Evolutionary conservation across 2,329 filamentous ascomycete genomes (phyloP).

Genomic region (Botryotinia globosa): DNA sequence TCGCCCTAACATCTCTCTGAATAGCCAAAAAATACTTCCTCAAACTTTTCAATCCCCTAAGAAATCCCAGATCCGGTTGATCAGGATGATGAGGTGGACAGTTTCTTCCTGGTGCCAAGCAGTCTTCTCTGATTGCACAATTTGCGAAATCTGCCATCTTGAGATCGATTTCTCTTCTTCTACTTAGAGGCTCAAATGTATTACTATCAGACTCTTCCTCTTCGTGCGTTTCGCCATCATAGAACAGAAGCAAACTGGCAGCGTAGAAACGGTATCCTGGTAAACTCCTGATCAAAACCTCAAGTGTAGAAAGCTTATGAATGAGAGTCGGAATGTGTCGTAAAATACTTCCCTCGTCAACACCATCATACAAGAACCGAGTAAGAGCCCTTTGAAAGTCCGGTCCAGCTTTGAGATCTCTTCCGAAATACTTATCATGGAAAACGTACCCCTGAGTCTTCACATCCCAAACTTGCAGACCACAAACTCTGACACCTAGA

Average conservation of each 20-base stretch:
- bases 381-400: conserved; percentile 89
- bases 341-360: conserved; percentile 74
- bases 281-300: conserved; percentile 75
- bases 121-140: conserved; percentile 85
- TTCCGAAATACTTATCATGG: conserved; percentile 96
- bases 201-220: conserved; percentile 45
- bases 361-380: conserved; percentile 86
- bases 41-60: conserved; percentile 77
- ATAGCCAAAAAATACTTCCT: conserved; percentile 84
- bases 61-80: conserved; percentile 82
- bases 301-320: conserved; percentile 77
- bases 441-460: conserved; percentile 84
- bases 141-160: conserved; percentile 99
- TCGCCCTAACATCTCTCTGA: conserved; percentile 65
- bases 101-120: conserved; percentile 52
- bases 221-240: conserved; percentile 74
- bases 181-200: conserved; percentile 42
- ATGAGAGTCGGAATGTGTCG: conserved; percentile 86
- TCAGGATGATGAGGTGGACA: conserved; percentile 81
- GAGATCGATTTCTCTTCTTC: conserved; percentile 68
- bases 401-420: conserved; percentile 77
- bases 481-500: conserved; percentile 89
- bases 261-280: conserved; percentile 93
- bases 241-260: conserved; percentile 90
- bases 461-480: conserved; percentile 93